A percentile compares a stretch with the other conserved stretches of the same genome.
These are phyloP conservation scores for Lithohypha guttulata DNA, from an alignment of 2,329 filamentous ascomycete genomes.

Conservation along the genomic window DNA sequence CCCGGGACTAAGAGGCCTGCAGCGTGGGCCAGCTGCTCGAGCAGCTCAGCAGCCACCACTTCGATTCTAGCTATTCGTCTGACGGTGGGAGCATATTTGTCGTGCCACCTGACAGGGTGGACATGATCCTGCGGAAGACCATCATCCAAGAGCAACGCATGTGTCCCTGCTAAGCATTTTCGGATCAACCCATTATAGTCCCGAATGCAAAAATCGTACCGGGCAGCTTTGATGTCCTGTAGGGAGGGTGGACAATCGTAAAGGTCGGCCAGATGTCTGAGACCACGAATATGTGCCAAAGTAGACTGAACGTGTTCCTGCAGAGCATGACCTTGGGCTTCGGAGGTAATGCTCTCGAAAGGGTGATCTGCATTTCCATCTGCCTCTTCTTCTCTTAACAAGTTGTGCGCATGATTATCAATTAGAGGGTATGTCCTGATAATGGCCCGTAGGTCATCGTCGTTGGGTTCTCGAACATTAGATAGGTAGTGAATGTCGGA, in stretches of 20 bases:
- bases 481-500: conserved; percentile 8
- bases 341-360: conserved; percentile 56
- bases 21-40: conserved; percentile 40
- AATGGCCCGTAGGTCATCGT: conserved; percentile 27
- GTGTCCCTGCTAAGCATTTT: conserved; percentile 59
- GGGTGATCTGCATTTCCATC: conserved; percentile 28
- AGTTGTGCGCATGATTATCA: conserved; percentile 39
- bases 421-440: conserved; percentile 34
- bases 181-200: conserved; percentile 48
- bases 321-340: conserved; percentile 60
- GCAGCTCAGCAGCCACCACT: conserved; percentile 53
- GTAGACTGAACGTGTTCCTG: conserved; percentile 46
- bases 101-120: conserved; percentile 53
- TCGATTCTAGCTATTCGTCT: conserved; percentile 72
- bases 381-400: conserved; percentile 28
- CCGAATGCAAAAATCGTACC: conserved; percentile 36
- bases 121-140: conserved; percentile 50
- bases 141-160: conserved; percentile 69
- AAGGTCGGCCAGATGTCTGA: conserved; percentile 54
- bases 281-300: conserved; percentile 59
- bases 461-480: conserved; percentile 9
- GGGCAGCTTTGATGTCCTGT: conserved; percentile 42
- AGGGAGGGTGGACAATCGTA: conserved; percentile 57
- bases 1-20: conserved; percentile 30
- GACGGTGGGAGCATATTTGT: conserved; percentile 50